Evolutionary conservation across 2,329 filamentous ascomycete genomes (phyloP), one percentile per base, ranked within the genome.

Genomic region (Coniochaeta sp.): DNA sequence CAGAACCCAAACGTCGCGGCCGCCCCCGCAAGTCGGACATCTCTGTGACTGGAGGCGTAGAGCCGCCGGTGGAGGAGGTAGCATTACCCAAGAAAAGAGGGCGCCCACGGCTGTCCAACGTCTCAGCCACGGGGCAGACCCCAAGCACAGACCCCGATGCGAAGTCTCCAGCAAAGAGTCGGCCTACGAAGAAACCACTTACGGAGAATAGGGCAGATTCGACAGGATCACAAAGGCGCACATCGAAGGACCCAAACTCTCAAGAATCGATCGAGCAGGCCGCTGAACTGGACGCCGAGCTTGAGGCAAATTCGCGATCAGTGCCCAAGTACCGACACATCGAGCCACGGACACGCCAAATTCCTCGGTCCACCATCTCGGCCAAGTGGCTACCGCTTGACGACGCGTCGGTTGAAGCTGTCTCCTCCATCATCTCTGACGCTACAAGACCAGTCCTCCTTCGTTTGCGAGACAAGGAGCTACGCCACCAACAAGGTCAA

Each of bases 371-470:
- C 30, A 82, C 79, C 40, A 89, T 96, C 61, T 81, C 89, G 47
- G 75, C 86, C 47, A 90, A 88, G 69, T 91, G 88, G 88, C 75
- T 78, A 2, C 77, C 82, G 6, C 77, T 90, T 5, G 77, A 83
- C 4, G 70, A 74, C 7, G 72, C 77, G 26, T 83, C 86, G 47
- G 72, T 89, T 59, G 74, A 80, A 8, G 80, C 80, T 58, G 78
- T 88, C n/a, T 74, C 77, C 19, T 70, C 75, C 17, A 77, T 89
- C 30, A 74, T 91, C 34, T 73, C 78, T 24, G 79, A 85, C 64
- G 80, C 84, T 57, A 83, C 86, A 65, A 81, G 81, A 17, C 84
- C 87, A 16, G 82, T 89, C 52, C 77, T 89, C 14, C 78, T 82
- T 57, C 82, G 81, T 47, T 76, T 87, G 16, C 75, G 80, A 19